These are phyloP conservation scores for Geum urbanum DNA, from an alignment of 306 rosid species.

Conservation along the genomic window DNA sequence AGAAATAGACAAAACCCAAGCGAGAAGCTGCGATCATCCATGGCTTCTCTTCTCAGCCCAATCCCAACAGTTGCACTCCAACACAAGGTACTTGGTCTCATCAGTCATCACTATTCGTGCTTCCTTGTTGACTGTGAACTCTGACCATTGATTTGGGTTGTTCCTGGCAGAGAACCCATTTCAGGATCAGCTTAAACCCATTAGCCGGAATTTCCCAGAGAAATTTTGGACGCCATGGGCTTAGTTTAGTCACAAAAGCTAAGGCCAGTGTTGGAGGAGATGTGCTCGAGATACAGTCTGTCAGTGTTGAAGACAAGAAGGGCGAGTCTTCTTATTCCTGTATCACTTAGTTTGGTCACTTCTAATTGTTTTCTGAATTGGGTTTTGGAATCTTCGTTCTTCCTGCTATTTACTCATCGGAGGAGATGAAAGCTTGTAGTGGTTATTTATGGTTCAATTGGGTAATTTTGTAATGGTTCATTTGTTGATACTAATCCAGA, in stretches of 20 bases:
- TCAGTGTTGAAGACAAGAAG: slow-evolving; percentile 27
- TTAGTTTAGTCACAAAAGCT: slow-evolving; percentile 35
- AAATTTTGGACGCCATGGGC: slow-evolving; percentile 33
- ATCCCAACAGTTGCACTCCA: slow-evolving; percentile 39
- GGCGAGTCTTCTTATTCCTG: slow-evolving; percentile 32
- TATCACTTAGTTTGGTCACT: slow-evolving; percentile 2
- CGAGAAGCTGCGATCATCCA: slow-evolving; percentile 30
- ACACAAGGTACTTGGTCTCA: slow-evolving; percentile 36
- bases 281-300: slow-evolving; percentile 44
- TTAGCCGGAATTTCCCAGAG: slow-evolving; percentile 32
- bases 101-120: background rate
- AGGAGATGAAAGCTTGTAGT: background rate
- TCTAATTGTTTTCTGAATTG: background rate
- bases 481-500: slow-evolving; percentile 43
- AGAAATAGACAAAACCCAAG: slow-evolving; percentile 13
- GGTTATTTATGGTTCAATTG: slow-evolving; percentile 4
- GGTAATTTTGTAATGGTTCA: background rate
- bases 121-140: background rate
- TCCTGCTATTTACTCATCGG: background rate
- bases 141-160: background rate
- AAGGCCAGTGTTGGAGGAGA: slow-evolving; percentile 52
- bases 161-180: slow-evolving; percentile 41
- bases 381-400: slow-evolving; percentile 12
- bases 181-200: slow-evolving; percentile 21
- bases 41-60: slow-evolving; percentile 62